Percentiles rank a stretch among this genome's conserved stretches.
These are phyloP conservation scores for Volvariella surrecta DNA, from an alignment of 1,284 basidiomycete genomes.

Conservation along the genomic window DNA sequence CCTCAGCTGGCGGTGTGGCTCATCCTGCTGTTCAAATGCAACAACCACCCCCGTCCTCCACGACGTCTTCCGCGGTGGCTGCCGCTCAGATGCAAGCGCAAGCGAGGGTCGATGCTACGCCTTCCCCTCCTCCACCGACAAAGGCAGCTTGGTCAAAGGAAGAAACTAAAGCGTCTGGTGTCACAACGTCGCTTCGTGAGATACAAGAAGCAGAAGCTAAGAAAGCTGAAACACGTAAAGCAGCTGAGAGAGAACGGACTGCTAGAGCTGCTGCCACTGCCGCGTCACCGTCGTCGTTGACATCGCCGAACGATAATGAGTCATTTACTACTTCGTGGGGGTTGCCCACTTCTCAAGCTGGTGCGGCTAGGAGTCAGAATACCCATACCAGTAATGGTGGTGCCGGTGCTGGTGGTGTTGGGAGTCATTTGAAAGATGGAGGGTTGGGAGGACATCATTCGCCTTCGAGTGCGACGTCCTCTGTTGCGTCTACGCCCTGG, in stretches of 20 bases:
- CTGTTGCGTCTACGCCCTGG: constrained; percentile 39
- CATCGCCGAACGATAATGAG: constrained; percentile 34
- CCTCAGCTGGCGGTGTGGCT: no score
- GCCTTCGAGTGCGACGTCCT: constrained; percentile 21
- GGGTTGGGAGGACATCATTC: constrained; percentile 11
- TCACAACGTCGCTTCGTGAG: constrained; percentile 71
- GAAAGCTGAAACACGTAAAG: constrained; percentile 69
- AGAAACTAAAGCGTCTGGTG: constrained; percentile 46
- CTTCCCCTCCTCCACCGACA: constrained; percentile 22
- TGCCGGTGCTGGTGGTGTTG: constrained; percentile 16
- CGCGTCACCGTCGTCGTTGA: no score
- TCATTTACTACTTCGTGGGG: constrained; percentile 72
- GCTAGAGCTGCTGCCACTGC: constrained; percentile 38
- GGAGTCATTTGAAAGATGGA: constrained; percentile 34
- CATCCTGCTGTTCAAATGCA: no score
- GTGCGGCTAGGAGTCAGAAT: constrained; percentile 18
- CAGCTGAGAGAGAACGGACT: constrained; percentile 55
- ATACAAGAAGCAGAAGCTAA: constrained; percentile 93
- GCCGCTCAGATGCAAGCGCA: constrained; percentile 8
- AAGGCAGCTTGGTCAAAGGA: constrained; percentile 58
- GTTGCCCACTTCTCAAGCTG: constrained; percentile 64
- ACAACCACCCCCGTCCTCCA: background rate
- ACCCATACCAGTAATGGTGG: constrained; percentile 14
- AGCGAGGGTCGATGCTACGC: constrained; percentile 15
- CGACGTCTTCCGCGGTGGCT: background rate